Conservation (phyloP, 73 alveolate species). For the Tetrahymena borealis region DNA sequence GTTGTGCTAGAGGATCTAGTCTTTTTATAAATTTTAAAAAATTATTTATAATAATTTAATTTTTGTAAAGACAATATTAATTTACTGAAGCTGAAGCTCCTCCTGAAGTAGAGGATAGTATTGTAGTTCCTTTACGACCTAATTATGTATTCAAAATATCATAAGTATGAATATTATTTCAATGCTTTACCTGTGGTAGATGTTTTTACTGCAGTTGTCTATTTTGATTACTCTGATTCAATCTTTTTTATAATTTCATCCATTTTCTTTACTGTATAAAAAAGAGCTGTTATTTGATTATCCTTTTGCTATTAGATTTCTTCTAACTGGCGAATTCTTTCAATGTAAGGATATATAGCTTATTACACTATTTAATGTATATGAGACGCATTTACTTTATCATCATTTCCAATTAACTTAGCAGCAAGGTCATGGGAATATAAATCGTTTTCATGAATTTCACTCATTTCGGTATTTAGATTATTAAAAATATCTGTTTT, state of each 20-base stretch:
- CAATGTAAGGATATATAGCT: not conserved
- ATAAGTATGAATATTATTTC: not conserved
- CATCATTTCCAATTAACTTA: not conserved
- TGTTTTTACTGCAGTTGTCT: not conserved
- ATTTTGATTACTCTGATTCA: not conserved
- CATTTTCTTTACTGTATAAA: not conserved
- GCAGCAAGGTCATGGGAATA: not conserved
- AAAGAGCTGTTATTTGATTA: not conserved
- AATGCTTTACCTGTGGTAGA: not conserved
- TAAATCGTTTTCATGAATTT: not conserved
- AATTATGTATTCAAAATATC: not conserved
- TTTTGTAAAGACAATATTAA: no score
- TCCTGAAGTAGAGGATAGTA: not conserved
- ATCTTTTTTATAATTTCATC: not conserved
- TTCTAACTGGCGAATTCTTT: not conserved
- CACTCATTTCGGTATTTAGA: not conserved
- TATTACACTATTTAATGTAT: not conserved
- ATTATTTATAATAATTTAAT: no score
- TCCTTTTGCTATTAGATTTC: not conserved
- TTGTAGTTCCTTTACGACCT: not conserved
- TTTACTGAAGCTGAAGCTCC: not conserved
- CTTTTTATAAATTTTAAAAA: no score
- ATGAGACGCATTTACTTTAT: not conserved
- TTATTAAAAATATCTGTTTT: not conserved
- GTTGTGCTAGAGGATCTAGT: not conserved